phyloP scores from a whole-genome alignment of 2,329 filamentous ascomycete species.

The Trichoderma gracile region DNA sequence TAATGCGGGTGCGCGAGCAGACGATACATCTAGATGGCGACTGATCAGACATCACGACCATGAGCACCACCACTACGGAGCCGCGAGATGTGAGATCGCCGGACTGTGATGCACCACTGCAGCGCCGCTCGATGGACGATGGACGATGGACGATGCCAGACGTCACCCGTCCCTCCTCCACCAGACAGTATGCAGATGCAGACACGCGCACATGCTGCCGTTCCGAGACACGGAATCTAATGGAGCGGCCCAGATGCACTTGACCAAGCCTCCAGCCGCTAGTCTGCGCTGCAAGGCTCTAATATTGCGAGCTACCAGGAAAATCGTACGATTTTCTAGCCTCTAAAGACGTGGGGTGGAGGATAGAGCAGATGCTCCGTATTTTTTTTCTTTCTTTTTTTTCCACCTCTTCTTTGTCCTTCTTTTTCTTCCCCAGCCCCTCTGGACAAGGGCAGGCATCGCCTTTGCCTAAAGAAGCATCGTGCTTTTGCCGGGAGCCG shows the following conservation, averaged over 20 bases:
- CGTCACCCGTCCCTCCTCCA: no score
- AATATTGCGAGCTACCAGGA: constrained; percentile 16
- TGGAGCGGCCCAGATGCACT: constrained; percentile 16
- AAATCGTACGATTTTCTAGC: constrained; percentile 20
- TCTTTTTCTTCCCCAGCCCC: not conserved
- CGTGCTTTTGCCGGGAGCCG: constrained; percentile 7
- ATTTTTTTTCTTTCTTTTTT: not conserved
- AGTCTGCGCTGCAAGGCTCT: constrained; percentile 13
- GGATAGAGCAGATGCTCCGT: not conserved
- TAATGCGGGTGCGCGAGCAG: constrained; percentile 3
- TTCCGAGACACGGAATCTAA: constrained; percentile 25
- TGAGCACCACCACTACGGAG: constrained; percentile 4
- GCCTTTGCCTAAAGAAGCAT: constrained; percentile 11
- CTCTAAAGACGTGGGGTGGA: constrained; percentile 3
- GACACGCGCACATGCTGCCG: not conserved
- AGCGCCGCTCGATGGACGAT: not conserved
- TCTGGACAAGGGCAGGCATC: constrained; percentile 2
- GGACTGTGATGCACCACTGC: constrained; percentile 8
- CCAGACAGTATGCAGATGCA: not conserved
- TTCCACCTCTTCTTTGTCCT: not conserved
- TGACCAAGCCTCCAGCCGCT: constrained; percentile 11
- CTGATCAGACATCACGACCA: constrained; percentile 3
- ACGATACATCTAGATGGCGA: not conserved
- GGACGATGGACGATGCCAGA: not conserved
- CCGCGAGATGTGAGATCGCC: constrained; percentile 12